Base-by-base conservation (phyloP, 2,329 filamentous ascomycete genomes). In the Trichoderma arundinaceum region DNA sequence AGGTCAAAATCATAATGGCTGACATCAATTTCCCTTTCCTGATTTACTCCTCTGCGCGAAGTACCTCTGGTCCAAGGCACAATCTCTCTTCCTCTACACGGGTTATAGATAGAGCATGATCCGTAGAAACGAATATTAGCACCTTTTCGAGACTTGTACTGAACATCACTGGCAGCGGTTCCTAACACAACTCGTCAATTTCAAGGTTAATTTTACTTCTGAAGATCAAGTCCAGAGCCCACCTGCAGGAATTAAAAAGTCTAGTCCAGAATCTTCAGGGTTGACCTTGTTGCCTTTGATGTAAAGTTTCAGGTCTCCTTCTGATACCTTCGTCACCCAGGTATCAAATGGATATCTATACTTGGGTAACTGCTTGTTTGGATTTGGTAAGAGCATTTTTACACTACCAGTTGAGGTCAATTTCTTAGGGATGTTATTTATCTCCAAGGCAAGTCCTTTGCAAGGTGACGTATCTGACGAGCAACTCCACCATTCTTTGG, bases 221-320 rank as follows among this genome's bases (percentile, higher is more conserved):
- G n/a, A 43, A n/a, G 17, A 35, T 35, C 8, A 2, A 28, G 22
- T 28, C 22, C 22, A 46, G 7, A 2, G 28, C 51, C 38, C 13
- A 54, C 60, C 60, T n/a, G 60, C 60, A 22, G 60, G 60, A 1
- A 63, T 63, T 1, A 63, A 38, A 54, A 35, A 63, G 22, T 54
- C 51, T n/a, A 44, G 28, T 4, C 49, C 49, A 7, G 38, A 52
- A 12, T 41, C 28, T 4, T 63, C n/a, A 7, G 60, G n/a, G 3
- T 46, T 1, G 28, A 63, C 12, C 8, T 44, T 17, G 1, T 56
- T 13, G 49, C 49, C 49, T 7, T 39, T 28, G 32, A 63, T 44
- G 9, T 63, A 63, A 13, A 63, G 49, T 8, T 39, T 12, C 28
- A 63, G 33, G 8, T 63, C 22, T 0, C 39, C 60, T 1, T 33